phyloP scores from a whole-genome alignment of 2,329 filamentous ascomycete species.

The Colletotrichum noveboracense region DNA sequence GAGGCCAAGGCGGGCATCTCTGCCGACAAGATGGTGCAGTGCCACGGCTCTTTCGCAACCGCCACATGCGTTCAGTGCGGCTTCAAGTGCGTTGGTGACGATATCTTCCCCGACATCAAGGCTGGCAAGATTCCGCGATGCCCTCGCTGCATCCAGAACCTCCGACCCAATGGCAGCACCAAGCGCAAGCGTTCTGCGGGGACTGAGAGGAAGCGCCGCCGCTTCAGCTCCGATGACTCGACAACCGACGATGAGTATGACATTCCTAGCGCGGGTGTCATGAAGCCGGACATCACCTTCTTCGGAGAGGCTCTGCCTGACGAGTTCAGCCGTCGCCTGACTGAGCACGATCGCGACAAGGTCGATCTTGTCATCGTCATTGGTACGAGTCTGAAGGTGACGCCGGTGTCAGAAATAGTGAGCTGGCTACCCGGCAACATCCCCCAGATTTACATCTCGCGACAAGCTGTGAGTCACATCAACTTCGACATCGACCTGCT shows the following conservation, averaged over 20 bases:
- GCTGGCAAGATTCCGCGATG: slow-evolving; percentile 80
- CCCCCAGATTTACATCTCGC: slow-evolving; percentile 89
- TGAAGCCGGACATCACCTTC: slow-evolving; percentile 98
- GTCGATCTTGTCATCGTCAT: slow-evolving; percentile 95
- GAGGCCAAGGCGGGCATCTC: slow-evolving; percentile 85
- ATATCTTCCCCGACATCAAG: slow-evolving; percentile 81
- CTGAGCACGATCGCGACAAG: slow-evolving; percentile 78
- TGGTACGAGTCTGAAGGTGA: slow-evolving; percentile 94
- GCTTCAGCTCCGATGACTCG: slow-evolving; percentile 39
- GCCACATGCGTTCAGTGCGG: slow-evolving; percentile 87
- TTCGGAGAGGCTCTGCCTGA: slow-evolving; percentile 91
- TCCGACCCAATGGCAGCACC: slow-evolving; percentile 38
- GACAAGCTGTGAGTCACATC: slow-evolving; percentile 84
- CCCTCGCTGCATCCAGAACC: slow-evolving; percentile 66
- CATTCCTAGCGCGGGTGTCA: slow-evolving; percentile 75
- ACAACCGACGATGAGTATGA: slow-evolving; percentile 53
- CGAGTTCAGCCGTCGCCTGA: slow-evolving; percentile 80
- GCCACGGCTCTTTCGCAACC: slow-evolving; percentile 94
- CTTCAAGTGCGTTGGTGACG: slow-evolving; percentile 74
- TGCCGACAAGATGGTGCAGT: slow-evolving; percentile 86
- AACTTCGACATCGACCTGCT: slow-evolving; percentile 96
- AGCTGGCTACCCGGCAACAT: slow-evolving; percentile 79
- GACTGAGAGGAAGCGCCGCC: slow-evolving; percentile 42
- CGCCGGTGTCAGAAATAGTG: slow-evolving; percentile 91
- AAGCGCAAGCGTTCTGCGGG: slow-evolving; percentile 47